Evolutionary conservation across 305 asterid genomes (phyloP), one percentile per base, ranked within the genome.

Genomic region (Striga hermonthica): DNA sequence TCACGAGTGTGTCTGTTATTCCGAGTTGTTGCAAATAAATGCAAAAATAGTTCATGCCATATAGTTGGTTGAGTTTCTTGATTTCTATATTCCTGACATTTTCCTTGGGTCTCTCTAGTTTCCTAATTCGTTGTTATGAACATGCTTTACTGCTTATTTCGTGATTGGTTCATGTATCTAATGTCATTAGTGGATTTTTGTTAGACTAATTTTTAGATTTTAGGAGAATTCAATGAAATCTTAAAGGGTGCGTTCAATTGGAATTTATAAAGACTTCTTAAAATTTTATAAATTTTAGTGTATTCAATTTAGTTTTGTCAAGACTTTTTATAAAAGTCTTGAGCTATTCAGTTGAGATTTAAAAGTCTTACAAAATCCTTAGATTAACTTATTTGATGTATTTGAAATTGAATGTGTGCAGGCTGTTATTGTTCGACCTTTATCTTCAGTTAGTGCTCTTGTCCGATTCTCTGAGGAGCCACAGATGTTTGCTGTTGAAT

Each of bases 391-490:
- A n/a, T n/a, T n/a, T n/a, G n/a, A n/a, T n/a, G 22, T 67, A 22
- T 54, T 22, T 69, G 58, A 53, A 74, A 39, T 76, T 78, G 72
- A 71, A 68, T 78, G 67, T 64, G 60, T 75, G 85, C 89, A 94
- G 99, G 97, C 96, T 79, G 95, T 90, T 71, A 82, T 82, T 53
- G 97, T 88, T 69, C 95, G 95, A 28, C 97, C 99, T 66, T 77
- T 94, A 77, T 88, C 99, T 68, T 72, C 97, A 38, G 91, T 94
- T 70, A 80, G 91, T 78, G 95, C 95, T 73, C 99, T 94, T 76
- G 99, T 94, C 79, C 92, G 96, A 64, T 90, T 89, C 81, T 87
- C 96, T 58, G 99, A 94, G 90, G 99, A 94, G 90, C 99, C 99
- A 66, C 99, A 94, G 83, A 87, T 90, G 99, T 94, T 94, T 72